Base-by-base conservation (phyloP, 208 protist genomes). In the Kentomonas sorsogonicus region DNA sequence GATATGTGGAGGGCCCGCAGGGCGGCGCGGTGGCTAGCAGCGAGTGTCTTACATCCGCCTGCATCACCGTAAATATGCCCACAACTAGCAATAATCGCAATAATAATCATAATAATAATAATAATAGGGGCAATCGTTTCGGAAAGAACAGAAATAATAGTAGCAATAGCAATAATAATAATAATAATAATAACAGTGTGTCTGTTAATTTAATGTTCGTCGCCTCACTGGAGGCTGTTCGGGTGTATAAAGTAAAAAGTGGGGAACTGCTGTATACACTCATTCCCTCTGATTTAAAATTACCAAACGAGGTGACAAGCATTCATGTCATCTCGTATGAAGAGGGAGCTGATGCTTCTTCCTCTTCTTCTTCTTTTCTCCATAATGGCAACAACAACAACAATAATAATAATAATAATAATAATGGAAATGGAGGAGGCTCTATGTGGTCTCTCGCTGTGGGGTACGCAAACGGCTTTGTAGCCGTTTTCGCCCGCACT, bases 381-480 rank as follows among this genome's bases (percentile, higher is more conserved):
- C 30, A 23, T 23, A 53, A 23, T 23, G 41, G 22, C 43, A 62
- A 27, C 59, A 33, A 34, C 43, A 13, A 20, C 16, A 10, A 31
- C 15, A 6, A 43, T 26, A 27, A 31, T 9, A 0, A 34, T 9
- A 3, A n/a, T 1, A 2, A 57, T 7, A 29, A 63, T 44, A 38
- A 54, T 26, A 27, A 58, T 7, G 33, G 34, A 0, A 26, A 29
- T 2, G 10, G 15, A 15, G 44, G 46, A 40, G 39, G 30, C 52
- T 36, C n/a, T 29, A 62, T 38, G 53, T 95, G 85, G 83, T 53
- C 85, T 58, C 51, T 92, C 3, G 69, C 90, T 3, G 86, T 89
- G 22, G 90, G 90, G 6, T 96, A 96, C 66, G 70, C 59, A 52
- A 92, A 93, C 68, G 90, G 90, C 40, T 79, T 78, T 58, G 79